Conservation (phyloP, 805 yeast species). For the Yarrowia osloensis region DNA sequence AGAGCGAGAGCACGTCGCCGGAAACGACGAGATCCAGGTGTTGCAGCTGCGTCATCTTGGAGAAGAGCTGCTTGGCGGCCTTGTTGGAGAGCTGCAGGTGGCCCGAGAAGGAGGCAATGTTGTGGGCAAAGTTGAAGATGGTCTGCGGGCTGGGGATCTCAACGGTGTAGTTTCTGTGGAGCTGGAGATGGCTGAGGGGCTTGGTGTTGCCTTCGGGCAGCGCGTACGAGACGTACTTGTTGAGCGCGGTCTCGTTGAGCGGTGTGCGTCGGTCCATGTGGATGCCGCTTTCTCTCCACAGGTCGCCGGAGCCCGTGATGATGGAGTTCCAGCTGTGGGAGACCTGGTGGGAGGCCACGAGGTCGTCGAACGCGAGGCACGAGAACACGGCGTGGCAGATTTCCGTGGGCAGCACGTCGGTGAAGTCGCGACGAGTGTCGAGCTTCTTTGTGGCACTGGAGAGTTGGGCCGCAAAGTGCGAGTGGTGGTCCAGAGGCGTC, state of each 20-base stretch:
- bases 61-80: not conserved
- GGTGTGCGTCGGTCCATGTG: not conserved
- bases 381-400: conserved; percentile 15
- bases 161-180: conserved; percentile 4
- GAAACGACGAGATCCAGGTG: conserved; percentile 17
- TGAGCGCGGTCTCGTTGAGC: not conserved
- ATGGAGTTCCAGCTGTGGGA: conserved; percentile 5
- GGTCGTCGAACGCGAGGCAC: conserved; percentile 19
- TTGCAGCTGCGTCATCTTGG: conserved; percentile 1
- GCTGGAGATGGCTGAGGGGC: conserved; percentile 15
- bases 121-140: not conserved
- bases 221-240: conserved; percentile 8
- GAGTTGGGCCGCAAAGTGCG: conserved; percentile 14
- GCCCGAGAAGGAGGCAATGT: conserved; percentile 19
- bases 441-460: not conserved
- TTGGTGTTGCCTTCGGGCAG: not conserved
- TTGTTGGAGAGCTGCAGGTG: conserved; percentile 1
- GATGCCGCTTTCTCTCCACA: conserved; percentile 15
- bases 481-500: conserved; percentile 17
- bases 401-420: conserved; percentile 19
- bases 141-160: not conserved
- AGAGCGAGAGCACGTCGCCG: not conserved
- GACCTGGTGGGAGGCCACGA: conserved; percentile 13
- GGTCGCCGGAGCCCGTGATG: conserved; percentile 2
- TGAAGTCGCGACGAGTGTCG: conserved; percentile 5